These are phyloP conservation scores for Hexamita inflata DNA, from an alignment of 208 protist genomes.

Conservation along the genomic window DNA sequence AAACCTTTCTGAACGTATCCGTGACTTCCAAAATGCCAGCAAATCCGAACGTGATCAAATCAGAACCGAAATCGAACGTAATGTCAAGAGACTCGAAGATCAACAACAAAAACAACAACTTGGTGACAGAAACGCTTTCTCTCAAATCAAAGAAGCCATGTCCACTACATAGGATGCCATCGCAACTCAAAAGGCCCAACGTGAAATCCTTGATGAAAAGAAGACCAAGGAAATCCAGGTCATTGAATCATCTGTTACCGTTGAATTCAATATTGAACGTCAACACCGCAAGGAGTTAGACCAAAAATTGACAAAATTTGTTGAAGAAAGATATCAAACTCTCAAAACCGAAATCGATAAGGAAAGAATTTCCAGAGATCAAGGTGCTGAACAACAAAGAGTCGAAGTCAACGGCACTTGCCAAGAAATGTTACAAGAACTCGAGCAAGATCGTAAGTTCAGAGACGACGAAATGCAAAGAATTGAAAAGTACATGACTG, in stretches of 20 bases:
- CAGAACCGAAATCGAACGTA: background rate
- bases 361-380: background rate
- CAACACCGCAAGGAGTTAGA: background rate
- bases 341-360: background rate
- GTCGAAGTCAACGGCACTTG: background rate
- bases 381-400: background rate
- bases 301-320: background rate
- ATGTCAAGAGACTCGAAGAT: background rate
- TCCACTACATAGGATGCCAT: background rate
- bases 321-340: background rate
- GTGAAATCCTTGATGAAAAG: background rate
- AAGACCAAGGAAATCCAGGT: background rate
- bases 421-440: background rate
- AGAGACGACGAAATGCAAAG: background rate
- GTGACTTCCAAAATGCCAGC: background rate
- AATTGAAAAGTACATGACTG: background rate
- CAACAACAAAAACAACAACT: background rate
- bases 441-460: background rate
- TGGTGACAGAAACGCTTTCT: background rate
- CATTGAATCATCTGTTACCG: background rate
- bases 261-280: background rate
- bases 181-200: background rate
- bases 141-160: background rate
- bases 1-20: background rate
- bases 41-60: background rate